Conservation (phyloP, 306 rosid genomes). For the Acacia melanoxylon region DNA sequence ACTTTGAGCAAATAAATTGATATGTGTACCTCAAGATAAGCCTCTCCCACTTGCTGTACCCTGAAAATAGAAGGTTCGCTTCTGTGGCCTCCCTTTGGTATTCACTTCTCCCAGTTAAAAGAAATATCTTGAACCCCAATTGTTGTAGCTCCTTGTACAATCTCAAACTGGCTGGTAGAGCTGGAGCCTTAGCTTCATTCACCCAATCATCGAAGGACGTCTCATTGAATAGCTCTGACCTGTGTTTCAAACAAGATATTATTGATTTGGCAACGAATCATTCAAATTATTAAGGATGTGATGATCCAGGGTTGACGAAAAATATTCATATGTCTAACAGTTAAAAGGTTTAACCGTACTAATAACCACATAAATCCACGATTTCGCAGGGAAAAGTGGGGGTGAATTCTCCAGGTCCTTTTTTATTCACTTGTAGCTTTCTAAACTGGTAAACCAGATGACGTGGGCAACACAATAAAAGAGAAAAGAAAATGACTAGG, state of each 20-base stretch:
- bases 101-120: constrained; percentile 78
- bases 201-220: constrained; percentile 68
- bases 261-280: not conserved
- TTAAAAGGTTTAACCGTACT: not conserved
- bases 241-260: constrained; percentile 33
- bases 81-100: constrained; percentile 61
- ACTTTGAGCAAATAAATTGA: not conserved
- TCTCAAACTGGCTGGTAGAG: constrained; percentile 60
- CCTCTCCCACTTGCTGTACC: constrained; percentile 67
- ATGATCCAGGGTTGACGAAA: not conserved
- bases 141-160: constrained; percentile 48
- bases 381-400: not conserved
- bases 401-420: not conserved
- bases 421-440: not conserved
- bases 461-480: not conserved
- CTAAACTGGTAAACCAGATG: not conserved
- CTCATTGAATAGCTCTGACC: constrained; percentile 57
- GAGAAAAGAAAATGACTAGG: not conserved
- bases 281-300: not conserved
- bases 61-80: constrained; percentile 59
- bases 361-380: not conserved
- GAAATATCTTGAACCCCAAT: constrained; percentile 65
- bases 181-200: constrained; percentile 66
- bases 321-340: not conserved
- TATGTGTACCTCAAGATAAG: constrained; percentile 72